Conservation (phyloP, 2,329 filamentous ascomycete genomes). For the Botryosphaeria dothidea region DNA sequence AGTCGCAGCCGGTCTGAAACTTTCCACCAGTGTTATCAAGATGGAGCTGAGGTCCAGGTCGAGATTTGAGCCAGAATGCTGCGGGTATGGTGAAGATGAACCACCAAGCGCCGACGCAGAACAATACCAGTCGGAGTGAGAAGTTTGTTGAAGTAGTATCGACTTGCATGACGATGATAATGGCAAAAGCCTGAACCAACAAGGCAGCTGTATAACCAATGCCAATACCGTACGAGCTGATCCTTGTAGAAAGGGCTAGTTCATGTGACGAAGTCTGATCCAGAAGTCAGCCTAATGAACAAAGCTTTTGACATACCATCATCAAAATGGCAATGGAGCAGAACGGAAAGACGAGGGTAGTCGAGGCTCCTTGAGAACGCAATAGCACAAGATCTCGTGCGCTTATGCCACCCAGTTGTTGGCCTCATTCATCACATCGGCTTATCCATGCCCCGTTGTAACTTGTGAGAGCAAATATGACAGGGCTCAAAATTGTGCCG, state of each 20-base stretch:
- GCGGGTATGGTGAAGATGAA: conserved; percentile 85
- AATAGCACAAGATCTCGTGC: too few relatives aligned
- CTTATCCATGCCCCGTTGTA: too few relatives aligned
- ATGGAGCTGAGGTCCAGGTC: conserved; percentile 75
- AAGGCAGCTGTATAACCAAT: conserved; percentile 90
- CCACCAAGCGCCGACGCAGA: conserved; percentile 91
- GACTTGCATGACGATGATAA: conserved; percentile 67
- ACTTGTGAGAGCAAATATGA: too few relatives aligned
- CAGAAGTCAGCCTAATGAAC: background rate
- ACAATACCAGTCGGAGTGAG: conserved; percentile 82
- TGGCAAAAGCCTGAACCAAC: conserved; percentile 78
- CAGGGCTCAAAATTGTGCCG: too few relatives aligned
- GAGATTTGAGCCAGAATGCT: conserved; percentile 80
- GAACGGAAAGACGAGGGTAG: too few relatives aligned
- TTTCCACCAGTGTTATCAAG: conserved; percentile 26
- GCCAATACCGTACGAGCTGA: conserved; percentile 89
- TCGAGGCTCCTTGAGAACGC: too few relatives aligned
- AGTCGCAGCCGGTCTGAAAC: conserved; percentile 62
- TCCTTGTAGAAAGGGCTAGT: conserved; percentile 80
- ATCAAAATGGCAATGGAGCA: too few relatives aligned
- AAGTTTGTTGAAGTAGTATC: conserved; percentile 74
- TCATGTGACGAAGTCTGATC: conserved; percentile 58
- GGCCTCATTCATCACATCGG: background rate
- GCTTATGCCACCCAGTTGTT: too few relatives aligned
- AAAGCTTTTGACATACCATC: background rate